Evolutionary conservation across 257 asterid species (phyloP).

Genomic region (Solanum chilense): DNA sequence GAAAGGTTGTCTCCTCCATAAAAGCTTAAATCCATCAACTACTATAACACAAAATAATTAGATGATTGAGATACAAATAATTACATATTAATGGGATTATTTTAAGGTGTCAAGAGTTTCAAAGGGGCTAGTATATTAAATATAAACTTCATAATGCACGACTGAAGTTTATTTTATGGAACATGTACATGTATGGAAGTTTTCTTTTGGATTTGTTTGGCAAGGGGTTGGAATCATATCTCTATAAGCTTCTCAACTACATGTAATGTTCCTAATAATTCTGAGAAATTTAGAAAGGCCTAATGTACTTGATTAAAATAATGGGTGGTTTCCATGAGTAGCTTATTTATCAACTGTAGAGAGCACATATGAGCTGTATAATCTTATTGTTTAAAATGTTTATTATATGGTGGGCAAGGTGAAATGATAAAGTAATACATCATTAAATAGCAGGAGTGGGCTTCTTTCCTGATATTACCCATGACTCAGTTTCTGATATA

Average conservation of each 20-base stretch:
- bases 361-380: background rate
- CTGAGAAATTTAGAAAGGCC: background rate
- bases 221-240: background rate
- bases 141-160: background rate
- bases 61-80: background rate
- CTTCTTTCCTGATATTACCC: background rate
- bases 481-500: no score
- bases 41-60: background rate
- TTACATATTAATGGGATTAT: background rate
- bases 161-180: background rate
- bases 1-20: background rate
- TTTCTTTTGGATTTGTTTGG: background rate
- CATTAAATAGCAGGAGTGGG: conserved; percentile 1
- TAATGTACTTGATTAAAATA: background rate
- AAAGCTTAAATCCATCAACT: background rate
- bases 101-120: background rate
- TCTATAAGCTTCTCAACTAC: background rate
- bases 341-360: background rate
- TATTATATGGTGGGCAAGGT: background rate
- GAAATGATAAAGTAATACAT: background rate
- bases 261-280: background rate
- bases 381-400: background rate
- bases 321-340: background rate
- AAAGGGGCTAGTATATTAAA: background rate
- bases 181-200: background rate